These are phyloP conservation scores for Blastocladiella emersonii DNA, from an alignment of 371 early-diverging fungal species.

Conservation along the genomic window DNA sequence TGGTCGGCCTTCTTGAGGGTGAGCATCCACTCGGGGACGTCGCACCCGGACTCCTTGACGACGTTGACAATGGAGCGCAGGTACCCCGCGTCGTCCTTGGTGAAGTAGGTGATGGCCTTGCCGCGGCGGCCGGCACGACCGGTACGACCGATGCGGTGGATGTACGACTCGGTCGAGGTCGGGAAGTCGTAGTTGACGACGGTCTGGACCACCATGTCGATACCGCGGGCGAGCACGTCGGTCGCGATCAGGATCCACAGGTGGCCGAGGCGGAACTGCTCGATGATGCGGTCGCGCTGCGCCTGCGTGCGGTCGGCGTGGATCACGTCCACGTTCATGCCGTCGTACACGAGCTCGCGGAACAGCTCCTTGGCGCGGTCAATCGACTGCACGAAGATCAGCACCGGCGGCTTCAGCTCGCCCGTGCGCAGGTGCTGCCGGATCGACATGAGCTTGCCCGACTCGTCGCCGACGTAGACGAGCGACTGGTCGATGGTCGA, in stretches of 20 bases:
- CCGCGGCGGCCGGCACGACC: conserved; percentile 77
- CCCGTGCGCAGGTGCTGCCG: conserved; percentile 69
- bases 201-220: conserved; percentile 80
- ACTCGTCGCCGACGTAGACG: conserved; percentile 83
- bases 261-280: conserved; percentile 74
- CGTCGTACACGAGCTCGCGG: conserved; percentile 89
- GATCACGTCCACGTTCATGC: conserved; percentile 91
- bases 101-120: conserved; percentile 76
- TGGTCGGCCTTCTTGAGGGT: conserved; percentile 58
- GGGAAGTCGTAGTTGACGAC: conserved; percentile 97
- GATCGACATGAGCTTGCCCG: conserved; percentile 82
- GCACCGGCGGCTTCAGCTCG: conserved; percentile 73
- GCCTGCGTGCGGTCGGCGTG: conserved; percentile 83
- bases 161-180: conserved; percentile 78
- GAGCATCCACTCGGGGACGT: conserved; percentile 95
- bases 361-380: conserved; percentile 88
- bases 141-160: conserved; percentile 87
- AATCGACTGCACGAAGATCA: conserved; percentile 91
- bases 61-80: conserved; percentile 87
- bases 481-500: conserved; percentile 79
- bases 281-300: conserved; percentile 78
- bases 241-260: conserved; percentile 95
- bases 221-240: conserved; percentile 90
- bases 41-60: conserved; percentile 87
- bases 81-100: conserved; percentile 79